A percentile compares a stretch with the other conserved stretches of the same genome.
phyloP scores from a whole-genome alignment of 2,329 filamentous ascomycete genomes.

The Fusarium sp. region DNA sequence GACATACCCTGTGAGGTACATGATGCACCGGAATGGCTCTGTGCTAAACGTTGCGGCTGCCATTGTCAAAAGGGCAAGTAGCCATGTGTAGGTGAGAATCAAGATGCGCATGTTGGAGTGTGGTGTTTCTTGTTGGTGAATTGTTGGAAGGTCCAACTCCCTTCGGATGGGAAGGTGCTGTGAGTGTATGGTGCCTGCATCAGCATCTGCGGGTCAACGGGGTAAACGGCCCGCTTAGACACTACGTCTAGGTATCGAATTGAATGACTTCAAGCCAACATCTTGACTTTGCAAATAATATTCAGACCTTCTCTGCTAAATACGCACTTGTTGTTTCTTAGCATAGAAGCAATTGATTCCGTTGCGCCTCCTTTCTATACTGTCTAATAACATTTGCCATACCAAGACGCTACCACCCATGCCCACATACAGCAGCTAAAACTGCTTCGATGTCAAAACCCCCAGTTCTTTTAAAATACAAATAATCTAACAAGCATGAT shows the following conservation, averaged over 20 bases:
- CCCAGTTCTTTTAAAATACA: not conserved
- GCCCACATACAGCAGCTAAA: slow-evolving; percentile 20
- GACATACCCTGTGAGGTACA: slow-evolving; percentile 66
- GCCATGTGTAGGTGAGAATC: not conserved
- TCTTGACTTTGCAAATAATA: not conserved
- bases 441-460: slow-evolving; percentile 11
- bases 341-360: not conserved
- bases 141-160: not conserved
- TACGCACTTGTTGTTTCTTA: not conserved
- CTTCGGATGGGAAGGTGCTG: not conserved
- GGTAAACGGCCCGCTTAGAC: not conserved
- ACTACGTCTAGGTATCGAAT: not conserved
- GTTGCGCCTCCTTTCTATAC: slow-evolving; percentile 26
- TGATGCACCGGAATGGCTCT: slow-evolving; percentile 54
- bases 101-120: slow-evolving; percentile 7
- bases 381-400: slow-evolving; percentile 28
- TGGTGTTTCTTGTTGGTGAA: not conserved
- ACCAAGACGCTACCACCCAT: not conserved
- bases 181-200: not conserved
- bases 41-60: not conserved
- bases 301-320: not conserved
- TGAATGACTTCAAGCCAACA: not conserved
- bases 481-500: not conserved
- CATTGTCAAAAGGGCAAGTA: slow-evolving; percentile 2
- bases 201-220: slow-evolving; percentile 10